phyloP scores from a whole-genome alignment of 1,284 basidiomycete genomes.

The Leccinum variabile region DNA sequence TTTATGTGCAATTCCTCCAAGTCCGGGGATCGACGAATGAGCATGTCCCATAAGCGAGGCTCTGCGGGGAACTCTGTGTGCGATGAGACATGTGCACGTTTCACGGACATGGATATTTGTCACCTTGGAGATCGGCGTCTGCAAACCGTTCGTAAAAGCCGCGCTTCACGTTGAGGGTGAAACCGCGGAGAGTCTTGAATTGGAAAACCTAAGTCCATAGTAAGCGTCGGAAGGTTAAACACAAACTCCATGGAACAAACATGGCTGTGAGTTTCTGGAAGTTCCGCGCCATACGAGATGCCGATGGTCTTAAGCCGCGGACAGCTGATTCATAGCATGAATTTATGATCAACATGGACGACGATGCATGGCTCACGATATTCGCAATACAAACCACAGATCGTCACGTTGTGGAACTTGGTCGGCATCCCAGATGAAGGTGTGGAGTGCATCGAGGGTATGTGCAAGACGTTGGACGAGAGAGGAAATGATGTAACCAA shows the following conservation, averaged over 20 bases:
- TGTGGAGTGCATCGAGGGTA: slow-evolving; percentile 58
- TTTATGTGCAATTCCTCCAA: slow-evolving; percentile 61
- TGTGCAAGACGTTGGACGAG: slow-evolving; percentile 47
- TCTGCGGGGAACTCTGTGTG: slow-evolving; percentile 29
- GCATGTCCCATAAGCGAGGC: slow-evolving; percentile 62
- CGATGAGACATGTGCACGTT: slow-evolving; percentile 4
- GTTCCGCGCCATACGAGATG: slow-evolving; percentile 57
- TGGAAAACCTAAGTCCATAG: slow-evolving; percentile 53
- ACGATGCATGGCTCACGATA: slow-evolving; percentile 46
- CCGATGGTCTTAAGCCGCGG: slow-evolving; percentile 58
- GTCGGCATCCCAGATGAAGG: slow-evolving; percentile 68
- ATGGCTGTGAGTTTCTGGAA: slow-evolving; percentile 57
- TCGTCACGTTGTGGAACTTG: slow-evolving; percentile 64
- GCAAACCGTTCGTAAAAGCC: slow-evolving; percentile 62
- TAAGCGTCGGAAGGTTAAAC: slow-evolving; percentile 8
- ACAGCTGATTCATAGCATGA: slow-evolving; percentile 45
- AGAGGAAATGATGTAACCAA: slow-evolving; percentile 39
- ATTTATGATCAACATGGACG: neutral
- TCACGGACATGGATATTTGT: slow-evolving; percentile 17
- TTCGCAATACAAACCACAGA: slow-evolving; percentile 70
- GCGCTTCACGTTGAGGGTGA: slow-evolving; percentile 55
- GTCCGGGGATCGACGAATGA: slow-evolving; percentile 57
- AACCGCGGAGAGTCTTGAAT: slow-evolving; percentile 59
- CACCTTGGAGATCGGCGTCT: slow-evolving; percentile 56
- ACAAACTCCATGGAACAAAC: slow-evolving; percentile 40